Evolutionary conservation across 2,329 filamentous ascomycete species (phyloP).

Genomic region (Fusarium xyrophilum): DNA sequence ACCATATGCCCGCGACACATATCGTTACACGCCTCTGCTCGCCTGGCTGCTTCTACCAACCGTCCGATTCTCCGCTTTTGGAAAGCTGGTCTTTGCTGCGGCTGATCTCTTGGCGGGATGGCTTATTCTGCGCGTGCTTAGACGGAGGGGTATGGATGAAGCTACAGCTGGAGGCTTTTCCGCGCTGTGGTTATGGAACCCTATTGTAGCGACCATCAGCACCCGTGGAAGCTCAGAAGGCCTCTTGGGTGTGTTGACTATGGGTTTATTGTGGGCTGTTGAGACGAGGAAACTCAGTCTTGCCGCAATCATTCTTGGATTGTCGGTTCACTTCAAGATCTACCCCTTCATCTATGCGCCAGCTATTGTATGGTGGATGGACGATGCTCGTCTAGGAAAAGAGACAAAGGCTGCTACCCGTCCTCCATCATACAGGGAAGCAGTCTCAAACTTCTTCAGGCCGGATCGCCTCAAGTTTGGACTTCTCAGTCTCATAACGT

Average conservation of each 20-base stretch:
- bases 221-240: conserved; percentile 95
- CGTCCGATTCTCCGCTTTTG: conserved; percentile 75
- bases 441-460: conserved; percentile 56
- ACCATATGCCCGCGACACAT: conserved; percentile 90
- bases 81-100: conserved; percentile 84
- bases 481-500: conserved; percentile 73
- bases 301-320: conserved; percentile 77
- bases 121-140: conserved; percentile 62
- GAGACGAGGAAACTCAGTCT: conserved; percentile 66
- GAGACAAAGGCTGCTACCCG: neutral
- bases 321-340: conserved; percentile 96
- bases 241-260: conserved; percentile 82
- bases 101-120: conserved; percentile 87
- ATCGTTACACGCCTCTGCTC: conserved; percentile 93
- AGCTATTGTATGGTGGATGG: conserved; percentile 82
- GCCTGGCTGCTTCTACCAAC: conserved; percentile 92
- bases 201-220: conserved; percentile 97
- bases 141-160: conserved; percentile 54
- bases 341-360: conserved; percentile 96
- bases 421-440: conserved; percentile 32
- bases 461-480: conserved; percentile 64
- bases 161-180: conserved; percentile 75
- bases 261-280: conserved; percentile 83
- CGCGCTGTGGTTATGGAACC: conserved; percentile 91
- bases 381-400: conserved; percentile 56